A percentile compares a stretch with the other conserved stretches of the same genome.
These are phyloP conservation scores for Mycena olivaceomarginata DNA, from an alignment of 768 basidiomycete species.

Conservation along the genomic window DNA sequence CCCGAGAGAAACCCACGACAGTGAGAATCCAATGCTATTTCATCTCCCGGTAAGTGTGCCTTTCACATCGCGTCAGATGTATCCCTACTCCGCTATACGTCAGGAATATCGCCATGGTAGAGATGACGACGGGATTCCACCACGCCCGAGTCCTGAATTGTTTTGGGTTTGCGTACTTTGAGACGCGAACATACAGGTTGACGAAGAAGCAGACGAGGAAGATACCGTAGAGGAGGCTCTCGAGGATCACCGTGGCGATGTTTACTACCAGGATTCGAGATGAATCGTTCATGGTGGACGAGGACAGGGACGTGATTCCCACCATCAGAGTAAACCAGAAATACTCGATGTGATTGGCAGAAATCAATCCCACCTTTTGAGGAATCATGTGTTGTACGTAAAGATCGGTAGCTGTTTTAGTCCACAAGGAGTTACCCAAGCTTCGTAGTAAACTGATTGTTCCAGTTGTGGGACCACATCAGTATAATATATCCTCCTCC, in stretches of 20 bases:
- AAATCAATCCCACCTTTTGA: conserved; percentile 11
- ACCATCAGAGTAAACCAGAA: background rate
- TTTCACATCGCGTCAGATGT: background rate
- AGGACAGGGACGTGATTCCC: conserved; percentile 10
- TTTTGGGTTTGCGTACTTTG: background rate
- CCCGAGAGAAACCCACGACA: conserved; percentile 7
- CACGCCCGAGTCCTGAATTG: conserved; percentile 17
- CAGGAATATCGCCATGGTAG: conserved; percentile 27
- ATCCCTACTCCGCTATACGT: conserved; percentile 7
- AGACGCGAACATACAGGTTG: conserved; percentile 11
- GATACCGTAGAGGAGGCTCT: conserved; percentile 19
- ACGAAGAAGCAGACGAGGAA: conserved; percentile 18
- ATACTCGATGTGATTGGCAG: conserved; percentile 7
- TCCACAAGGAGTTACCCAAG: too few relatives aligned
- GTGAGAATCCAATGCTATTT: conserved; percentile 31
- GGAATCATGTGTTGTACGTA: background rate
- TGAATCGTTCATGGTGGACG: conserved; percentile 4
- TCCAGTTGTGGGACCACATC: too few relatives aligned
- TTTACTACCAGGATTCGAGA: conserved; percentile 5
- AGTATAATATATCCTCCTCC: too few relatives aligned
- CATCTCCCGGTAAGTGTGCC: background rate
- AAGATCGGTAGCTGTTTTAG: too few relatives aligned
- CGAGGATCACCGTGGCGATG: conserved; percentile 17
- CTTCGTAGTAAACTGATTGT: too few relatives aligned
- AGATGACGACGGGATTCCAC: conserved; percentile 28